A percentile compares a stretch with the other conserved stretches of the same genome.
Evolutionary conservation across 306 rosid genomes (phyloP).

Genomic region (Glycine soja): DNA sequence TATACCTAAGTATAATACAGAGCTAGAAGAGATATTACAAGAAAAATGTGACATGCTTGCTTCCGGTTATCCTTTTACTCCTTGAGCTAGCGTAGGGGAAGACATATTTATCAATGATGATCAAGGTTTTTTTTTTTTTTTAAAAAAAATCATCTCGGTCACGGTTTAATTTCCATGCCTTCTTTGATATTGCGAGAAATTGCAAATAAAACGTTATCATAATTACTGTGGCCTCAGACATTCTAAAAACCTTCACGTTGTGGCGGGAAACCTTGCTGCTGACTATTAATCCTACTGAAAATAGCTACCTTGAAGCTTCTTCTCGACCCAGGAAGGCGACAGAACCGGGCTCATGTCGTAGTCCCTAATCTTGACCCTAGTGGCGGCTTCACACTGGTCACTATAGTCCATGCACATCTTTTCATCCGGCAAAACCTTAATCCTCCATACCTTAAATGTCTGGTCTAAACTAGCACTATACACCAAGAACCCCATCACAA

Average conservation of each 20-base stretch:
- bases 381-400: conserved; percentile 40
- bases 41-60: not conserved
- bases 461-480: conserved; percentile 78
- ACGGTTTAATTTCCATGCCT: no score
- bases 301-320: conserved; percentile 58
- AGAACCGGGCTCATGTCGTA: conserved; percentile 61
- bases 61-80: conserved; percentile 1
- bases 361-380: conserved; percentile 41
- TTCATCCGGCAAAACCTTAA: conserved; percentile 64
- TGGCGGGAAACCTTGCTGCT: no score
- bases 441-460: conserved; percentile 79
- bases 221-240: no score
- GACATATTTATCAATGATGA: not conserved
- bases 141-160: no score
- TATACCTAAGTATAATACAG: not conserved
- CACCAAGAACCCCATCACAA: conserved; percentile 65
- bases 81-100: not conserved
- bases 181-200: no score
- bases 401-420: conserved; percentile 37
- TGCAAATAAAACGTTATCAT: no score
- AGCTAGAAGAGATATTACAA: conserved; percentile 7
- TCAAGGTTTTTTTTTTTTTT: no score
- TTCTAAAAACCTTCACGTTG: no score
- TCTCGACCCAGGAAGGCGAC: conserved; percentile 81
- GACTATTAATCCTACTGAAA: conserved; percentile 21